Conservation (phyloP, 2,329 filamentous ascomycete genomes). For the Colletotrichum ledebouriae region DNA sequence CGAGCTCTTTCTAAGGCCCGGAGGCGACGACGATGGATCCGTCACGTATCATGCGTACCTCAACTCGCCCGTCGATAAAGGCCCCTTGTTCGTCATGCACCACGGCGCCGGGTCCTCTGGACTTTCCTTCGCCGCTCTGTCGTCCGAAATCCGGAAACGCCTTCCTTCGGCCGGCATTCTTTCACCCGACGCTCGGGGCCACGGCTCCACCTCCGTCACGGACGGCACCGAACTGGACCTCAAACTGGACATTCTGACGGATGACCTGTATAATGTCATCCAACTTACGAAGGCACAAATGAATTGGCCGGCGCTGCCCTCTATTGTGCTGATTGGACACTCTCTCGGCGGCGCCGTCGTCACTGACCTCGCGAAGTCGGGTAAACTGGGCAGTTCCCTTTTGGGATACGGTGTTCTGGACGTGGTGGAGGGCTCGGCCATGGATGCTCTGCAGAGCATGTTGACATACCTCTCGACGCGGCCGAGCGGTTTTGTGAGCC, state of each 20-base stretch:
- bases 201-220: constrained; percentile 77
- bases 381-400: constrained; percentile 74
- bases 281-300: constrained; percentile 75
- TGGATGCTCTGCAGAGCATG: constrained; percentile 96
- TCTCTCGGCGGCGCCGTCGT: constrained; percentile 93
- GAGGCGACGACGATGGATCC: constrained; percentile 45
- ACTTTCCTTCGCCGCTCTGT: constrained; percentile 85
- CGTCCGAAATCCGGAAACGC: constrained; percentile 80
- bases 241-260: constrained; percentile 77
- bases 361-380: constrained; percentile 81
- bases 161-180: constrained; percentile 87
- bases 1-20: constrained; percentile 79
- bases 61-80: constrained; percentile 80
- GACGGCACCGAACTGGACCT: constrained; percentile 68
- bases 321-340: constrained; percentile 88
- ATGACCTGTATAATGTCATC: constrained; percentile 80
- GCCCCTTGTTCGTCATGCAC: constrained; percentile 91
- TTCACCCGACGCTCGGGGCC: constrained; percentile 86
- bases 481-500: constrained; percentile 80
- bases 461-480: constrained; percentile 88
- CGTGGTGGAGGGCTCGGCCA: constrained; percentile 94
- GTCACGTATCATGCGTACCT: constrained; percentile 88
- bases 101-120: constrained; percentile 96
- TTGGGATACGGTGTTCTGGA: constrained; percentile 93
- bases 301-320: constrained; percentile 80